Evolutionary conservation across 2,329 filamentous ascomycete species (phyloP), one percentile per base, ranked within the genome.

Genomic region (Triangularia verruculosa): DNA sequence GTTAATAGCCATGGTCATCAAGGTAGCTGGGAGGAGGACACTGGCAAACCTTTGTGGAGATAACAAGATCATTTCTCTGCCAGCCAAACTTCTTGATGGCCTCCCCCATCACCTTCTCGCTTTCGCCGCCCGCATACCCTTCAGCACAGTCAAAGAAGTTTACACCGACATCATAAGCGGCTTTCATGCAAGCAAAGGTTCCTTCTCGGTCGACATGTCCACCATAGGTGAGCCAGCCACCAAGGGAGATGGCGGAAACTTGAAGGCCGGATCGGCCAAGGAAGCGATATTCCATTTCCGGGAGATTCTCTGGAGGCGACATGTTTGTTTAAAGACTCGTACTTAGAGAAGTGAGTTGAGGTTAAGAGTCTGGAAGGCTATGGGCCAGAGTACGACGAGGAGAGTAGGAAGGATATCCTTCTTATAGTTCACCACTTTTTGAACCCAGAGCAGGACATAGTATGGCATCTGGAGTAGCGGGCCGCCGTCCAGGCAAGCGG

Each of bases 221-320:
- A 59, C 89, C 90, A 67, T 90, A 92, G 0, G 89, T 92, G 52
- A 92, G 80, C 87, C 87, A 88, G 66, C 86, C 85, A 62, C 86
- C 89, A 1, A 92, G 80, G 1, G 87, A 88, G 64, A 92, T 88
- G 52, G 86, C 84, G 27, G 89, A 92, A 30, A 92, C 88, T 73
- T 91, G 86, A 13, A 92, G 82, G 59, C 90, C 89, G n/a, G 88
- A 89, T 34, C 83, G 84, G 71, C 90, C 89, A 7, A 91, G 81
- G 76, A 86, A 87, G 69, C 89, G 86, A 76, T 91, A 91, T 70
- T 88, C 80, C 89, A 91, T 91, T 66, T 80, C 77, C 32, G 69
- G 67, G 22, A 69, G 67, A 32, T 62, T 63, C n/a, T 68, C 67
- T 5, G 68, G 68, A 22, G 67, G 68, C 24, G 67, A 64, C 66